Evolutionary conservation across 371 early-diverging fungal genomes (phyloP).

Genomic region (Circinella minor): DNA sequence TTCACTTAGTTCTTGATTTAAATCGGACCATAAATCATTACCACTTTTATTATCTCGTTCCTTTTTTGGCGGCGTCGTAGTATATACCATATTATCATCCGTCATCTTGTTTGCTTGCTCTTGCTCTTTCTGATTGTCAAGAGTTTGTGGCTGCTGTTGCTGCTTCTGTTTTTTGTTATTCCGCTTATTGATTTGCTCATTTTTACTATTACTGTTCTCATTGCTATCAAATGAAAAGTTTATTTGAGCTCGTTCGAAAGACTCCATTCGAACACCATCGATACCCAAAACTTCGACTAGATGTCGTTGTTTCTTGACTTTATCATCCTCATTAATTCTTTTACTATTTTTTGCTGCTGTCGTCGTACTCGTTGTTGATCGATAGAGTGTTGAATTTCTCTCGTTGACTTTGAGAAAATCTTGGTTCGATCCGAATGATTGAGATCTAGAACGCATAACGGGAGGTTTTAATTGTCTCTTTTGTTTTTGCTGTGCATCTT

Average conservation of each 20-base stretch:
- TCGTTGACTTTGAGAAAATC: neutral
- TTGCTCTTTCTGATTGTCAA: too few relatives aligned
- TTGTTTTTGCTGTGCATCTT: conserved; percentile 1
- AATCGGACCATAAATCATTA: conserved; percentile 30
- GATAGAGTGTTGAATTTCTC: neutral
- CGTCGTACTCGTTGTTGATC: too few relatives aligned
- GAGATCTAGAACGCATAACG: conserved; percentile 10
- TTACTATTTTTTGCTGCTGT: neutral
- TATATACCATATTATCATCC: neutral
- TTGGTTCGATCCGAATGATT: conserved; percentile 1
- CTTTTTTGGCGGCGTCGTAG: neutral
- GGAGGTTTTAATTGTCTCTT: neutral
- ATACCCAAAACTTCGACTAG: conserved; percentile 49
- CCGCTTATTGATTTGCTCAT: neutral
- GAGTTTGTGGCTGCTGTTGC: neutral
- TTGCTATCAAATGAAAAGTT: conserved; percentile 14
- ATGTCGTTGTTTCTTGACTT: conserved; percentile 22
- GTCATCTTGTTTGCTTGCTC: neutral
- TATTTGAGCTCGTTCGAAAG: conserved; percentile 18
- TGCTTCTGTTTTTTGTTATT: conserved; percentile 1
- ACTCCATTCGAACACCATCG: conserved; percentile 42
- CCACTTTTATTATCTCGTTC: neutral
- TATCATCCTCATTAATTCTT: neutral
- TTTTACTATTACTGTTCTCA: neutral
- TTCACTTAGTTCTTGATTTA: conserved; percentile 37